A percentile compares a stretch with the other conserved stretches of the same genome.
These are phyloP conservation scores for Populus alba DNA, from an alignment of 345 rosid genomes.

Conservation along the genomic window DNA sequence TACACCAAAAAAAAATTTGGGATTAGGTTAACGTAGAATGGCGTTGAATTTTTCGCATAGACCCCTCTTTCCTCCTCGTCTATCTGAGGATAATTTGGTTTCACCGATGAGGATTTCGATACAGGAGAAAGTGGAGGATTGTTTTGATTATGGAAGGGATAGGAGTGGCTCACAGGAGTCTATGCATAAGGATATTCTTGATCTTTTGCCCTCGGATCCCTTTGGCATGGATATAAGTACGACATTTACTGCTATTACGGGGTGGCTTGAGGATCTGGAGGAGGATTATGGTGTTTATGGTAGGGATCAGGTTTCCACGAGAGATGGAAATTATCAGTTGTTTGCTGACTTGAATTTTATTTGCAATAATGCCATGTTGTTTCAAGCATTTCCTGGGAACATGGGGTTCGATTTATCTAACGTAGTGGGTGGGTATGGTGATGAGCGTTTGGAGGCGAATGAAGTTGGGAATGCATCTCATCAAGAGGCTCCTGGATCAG, in stretches of 20 bases:
- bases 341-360: constrained; percentile 75
- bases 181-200: constrained; percentile 70
- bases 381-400: constrained; percentile 51
- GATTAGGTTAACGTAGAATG: constrained; percentile 35
- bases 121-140: constrained; percentile 52
- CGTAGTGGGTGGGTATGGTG: constrained; percentile 30
- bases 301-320: constrained; percentile 38
- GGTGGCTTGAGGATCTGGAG: constrained; percentile 91
- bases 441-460: constrained; percentile 25
- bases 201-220: constrained; percentile 89
- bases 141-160: constrained; percentile 63
- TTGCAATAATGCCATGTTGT: constrained; percentile 75
- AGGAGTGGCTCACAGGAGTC: constrained; percentile 59
- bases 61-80: constrained; percentile 53
- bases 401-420: constrained; percentile 23
- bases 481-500: constrained; percentile 19
- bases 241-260: constrained; percentile 74
- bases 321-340: constrained; percentile 50
- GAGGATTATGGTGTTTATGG: constrained; percentile 50
- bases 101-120: constrained; percentile 63
- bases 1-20: not conserved
- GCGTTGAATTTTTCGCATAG: constrained; percentile 84
- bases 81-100: constrained; percentile 65
- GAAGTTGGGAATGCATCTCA: constrained; percentile 27
- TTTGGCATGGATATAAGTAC: constrained; percentile 85